Evolutionary conservation across 2,329 filamentous ascomycete species (phyloP), one percentile per base, ranked within the genome.

Genomic region (Ophiostoma sp.): DNA sequence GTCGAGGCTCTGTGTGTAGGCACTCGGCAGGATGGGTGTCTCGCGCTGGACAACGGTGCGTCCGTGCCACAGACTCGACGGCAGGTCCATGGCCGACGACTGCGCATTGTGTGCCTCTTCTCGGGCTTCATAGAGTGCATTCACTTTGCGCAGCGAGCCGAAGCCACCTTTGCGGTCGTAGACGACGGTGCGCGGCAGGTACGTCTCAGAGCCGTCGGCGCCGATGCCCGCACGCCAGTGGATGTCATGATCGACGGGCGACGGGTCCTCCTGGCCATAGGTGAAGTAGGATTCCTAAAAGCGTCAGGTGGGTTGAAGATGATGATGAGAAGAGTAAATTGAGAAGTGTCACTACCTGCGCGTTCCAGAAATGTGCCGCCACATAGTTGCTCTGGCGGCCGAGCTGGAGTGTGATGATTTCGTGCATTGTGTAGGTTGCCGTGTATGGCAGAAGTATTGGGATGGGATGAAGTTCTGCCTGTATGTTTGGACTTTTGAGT

Each of bases 281-380:
- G 95, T 98, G 80, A 98, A 98, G 83, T 99, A 99, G 0, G 95
- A 97, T 86, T 99, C 96, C 92, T 97, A n/a, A 15, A 25, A 1
- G 48, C 64, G 70, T 71, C 3, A 71, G 70, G n/a, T 8, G 3
- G 9, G n/a, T 12, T 22, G 50, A n/a, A 28, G 12, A n/a, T 17
- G 50, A 55, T 9, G 31, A 17, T 19, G 45, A 7, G 15, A 3
- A 8, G 6, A 31, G 50, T 39, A 9, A 12, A 6, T 12, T 19
- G 11, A 15, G 42, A 19, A 15, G 42, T 22, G 6, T 61, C 0
- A 33, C 36, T 79, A 93, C 93, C 86, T 97, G 95, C 6, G 93
- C 87, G 79, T 99, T 99, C 96, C 96, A 99, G 82, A 98, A 99
- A 84, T 99, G 96, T 0, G 95, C 97, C 39, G 92, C 95, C 28